Conservation (phyloP, 2,329 filamentous ascomycete genomes). For the Ophiocordyceps sinensis region DNA sequence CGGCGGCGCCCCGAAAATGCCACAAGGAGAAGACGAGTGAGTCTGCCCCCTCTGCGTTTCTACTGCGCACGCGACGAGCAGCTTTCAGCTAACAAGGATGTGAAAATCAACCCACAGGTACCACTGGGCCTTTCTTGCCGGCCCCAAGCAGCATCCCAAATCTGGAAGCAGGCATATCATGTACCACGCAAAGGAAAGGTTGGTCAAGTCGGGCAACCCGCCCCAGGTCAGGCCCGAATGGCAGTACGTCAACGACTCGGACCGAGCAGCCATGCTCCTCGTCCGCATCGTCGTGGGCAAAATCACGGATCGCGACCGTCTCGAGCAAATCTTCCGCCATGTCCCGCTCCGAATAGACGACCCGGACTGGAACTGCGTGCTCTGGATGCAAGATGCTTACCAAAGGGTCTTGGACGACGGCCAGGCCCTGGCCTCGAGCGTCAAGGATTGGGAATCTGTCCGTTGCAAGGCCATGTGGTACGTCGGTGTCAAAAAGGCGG, state of each 20-base stretch:
- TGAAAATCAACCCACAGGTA: conserved; percentile 10
- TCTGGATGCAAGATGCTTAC: conserved; percentile 26
- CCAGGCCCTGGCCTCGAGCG: conserved; percentile 17
- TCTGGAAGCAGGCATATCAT: conserved; percentile 12
- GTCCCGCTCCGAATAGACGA: conserved; percentile 15
- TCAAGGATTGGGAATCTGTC: conserved; percentile 18
- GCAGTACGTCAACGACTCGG: conserved; percentile 10
- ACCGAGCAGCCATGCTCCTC: conserved; percentile 6
- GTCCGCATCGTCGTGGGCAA: conserved; percentile 16
- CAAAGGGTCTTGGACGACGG: conserved; percentile 12
- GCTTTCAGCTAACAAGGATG: not conserved
- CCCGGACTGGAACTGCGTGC: conserved; percentile 26
- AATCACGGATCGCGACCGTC: conserved; percentile 12
- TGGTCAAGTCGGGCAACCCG: conserved; percentile 2
- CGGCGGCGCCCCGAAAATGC: conserved; percentile 4
- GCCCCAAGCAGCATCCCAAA: conserved; percentile 14
- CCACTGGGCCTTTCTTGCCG: conserved; percentile 23
- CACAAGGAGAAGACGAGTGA: conserved; percentile 5
- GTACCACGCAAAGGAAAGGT: conserved; percentile 16
- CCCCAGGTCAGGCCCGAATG: conserved; percentile 8
- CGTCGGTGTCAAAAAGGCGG: conserved; percentile 19
- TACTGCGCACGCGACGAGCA: not conserved
- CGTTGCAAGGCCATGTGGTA: conserved; percentile 23
- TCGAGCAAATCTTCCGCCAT: conserved; percentile 14
- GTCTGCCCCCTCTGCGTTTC: not conserved